These are phyloP conservation scores for Davidsoniella eucalypti DNA, from an alignment of 2,329 filamentous ascomycete genomes.

Conservation along the genomic window DNA sequence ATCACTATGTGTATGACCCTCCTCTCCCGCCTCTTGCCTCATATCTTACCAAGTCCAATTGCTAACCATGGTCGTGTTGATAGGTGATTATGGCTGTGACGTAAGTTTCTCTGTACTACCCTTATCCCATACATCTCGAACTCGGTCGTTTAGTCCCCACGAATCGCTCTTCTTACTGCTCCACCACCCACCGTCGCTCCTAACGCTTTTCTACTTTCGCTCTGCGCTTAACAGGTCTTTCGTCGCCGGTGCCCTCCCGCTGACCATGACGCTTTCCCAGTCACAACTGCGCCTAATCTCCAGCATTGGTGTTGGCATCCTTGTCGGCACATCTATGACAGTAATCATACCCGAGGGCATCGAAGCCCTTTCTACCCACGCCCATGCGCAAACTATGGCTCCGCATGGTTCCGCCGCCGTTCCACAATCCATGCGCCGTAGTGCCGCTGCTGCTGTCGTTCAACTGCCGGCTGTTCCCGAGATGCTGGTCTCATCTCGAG, in stretches of 20 bases:
- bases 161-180: background rate
- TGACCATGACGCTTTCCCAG: conserved; percentile 74
- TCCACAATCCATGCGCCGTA: background rate
- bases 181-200: conserved; percentile 9
- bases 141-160: background rate
- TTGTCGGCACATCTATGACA: conserved; percentile 88
- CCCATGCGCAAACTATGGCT: conserved; percentile 22
- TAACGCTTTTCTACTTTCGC: background rate
- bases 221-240: conserved; percentile 52
- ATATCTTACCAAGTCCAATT: background rate
- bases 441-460: background rate
- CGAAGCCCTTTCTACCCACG: conserved; percentile 49
- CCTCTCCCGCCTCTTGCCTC: background rate
- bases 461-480: background rate
- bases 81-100: conserved; percentile 42
- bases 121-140: conserved; percentile 6
- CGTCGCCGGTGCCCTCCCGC: conserved; percentile 74
- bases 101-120: conserved; percentile 24
- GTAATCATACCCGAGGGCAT: conserved; percentile 96
- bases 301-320: conserved; percentile 78
- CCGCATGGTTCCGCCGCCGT: background rate
- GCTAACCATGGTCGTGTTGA: conserved; percentile 2
- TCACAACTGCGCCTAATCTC: conserved; percentile 81
- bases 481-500: background rate
- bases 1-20: conserved; percentile 24